phyloP scores from a whole-genome alignment of 179 eudicot species.

The Corrigiola litoralis region DNA sequence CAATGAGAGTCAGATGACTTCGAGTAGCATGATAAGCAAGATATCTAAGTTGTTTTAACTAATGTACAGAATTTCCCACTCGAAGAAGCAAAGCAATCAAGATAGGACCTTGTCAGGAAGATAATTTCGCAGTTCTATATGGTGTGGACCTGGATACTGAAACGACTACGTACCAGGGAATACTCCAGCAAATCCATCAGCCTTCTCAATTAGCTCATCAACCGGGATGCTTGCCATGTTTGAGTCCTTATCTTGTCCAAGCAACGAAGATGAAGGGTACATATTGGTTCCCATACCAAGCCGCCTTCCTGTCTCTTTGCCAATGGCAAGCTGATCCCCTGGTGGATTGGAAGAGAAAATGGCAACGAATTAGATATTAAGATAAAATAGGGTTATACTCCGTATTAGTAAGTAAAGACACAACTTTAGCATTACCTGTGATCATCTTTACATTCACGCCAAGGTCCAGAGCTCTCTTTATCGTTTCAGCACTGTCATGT shows the following conservation, averaged over 20 bases:
- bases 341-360: not conserved
- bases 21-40: not conserved
- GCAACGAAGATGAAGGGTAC: constrained; percentile 88
- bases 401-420: not conserved
- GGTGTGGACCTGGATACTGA: not conserved
- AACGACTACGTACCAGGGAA: constrained; percentile 64
- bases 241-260: constrained; percentile 69
- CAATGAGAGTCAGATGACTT: not conserved
- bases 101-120: not conserved
- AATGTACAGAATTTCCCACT: not conserved
- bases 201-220: constrained; percentile 90
- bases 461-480: constrained; percentile 55
- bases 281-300: constrained; percentile 95
- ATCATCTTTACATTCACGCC: constrained; percentile 80
- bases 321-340: constrained; percentile 98
- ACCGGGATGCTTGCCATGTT: constrained; percentile 67
- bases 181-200: constrained; percentile 97
- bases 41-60: not conserved
- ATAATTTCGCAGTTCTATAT: not conserved
- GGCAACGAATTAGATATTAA: not conserved
- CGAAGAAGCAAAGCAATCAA: not conserved
- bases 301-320: constrained; percentile 85
- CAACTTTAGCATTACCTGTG: constrained; percentile 38
- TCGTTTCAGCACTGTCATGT: constrained; percentile 78
- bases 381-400: not conserved